Conservation (phyloP, 768 basidiomycete genomes). For the Rhizopogon vinicolor region DNA sequence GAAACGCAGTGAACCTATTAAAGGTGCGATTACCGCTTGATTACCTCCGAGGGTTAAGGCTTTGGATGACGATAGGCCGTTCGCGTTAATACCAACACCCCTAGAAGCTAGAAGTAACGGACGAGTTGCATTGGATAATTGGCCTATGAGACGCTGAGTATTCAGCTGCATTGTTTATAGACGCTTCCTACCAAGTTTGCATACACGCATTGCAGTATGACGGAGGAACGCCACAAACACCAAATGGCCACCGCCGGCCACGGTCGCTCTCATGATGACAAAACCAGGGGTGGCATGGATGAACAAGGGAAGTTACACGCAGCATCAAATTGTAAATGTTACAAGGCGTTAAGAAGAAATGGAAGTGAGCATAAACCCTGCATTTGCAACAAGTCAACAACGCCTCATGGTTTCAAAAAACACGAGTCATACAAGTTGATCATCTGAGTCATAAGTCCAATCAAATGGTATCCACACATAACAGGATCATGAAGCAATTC, state of each 20-base stretch:
- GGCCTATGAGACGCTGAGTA: background rate
- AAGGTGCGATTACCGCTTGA: no score
- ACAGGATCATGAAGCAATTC: background rate
- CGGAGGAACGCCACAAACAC: no score
- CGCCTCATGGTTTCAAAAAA: background rate
- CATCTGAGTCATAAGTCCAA: background rate
- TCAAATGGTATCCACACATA: background rate
- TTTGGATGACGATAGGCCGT: no score
- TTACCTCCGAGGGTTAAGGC: no score
- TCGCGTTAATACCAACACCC: no score
- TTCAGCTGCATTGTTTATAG: background rate
- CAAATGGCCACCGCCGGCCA: background rate
- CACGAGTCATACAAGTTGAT: background rate
- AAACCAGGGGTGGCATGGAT: background rate
- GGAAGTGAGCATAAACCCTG: background rate
- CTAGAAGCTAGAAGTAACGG: background rate
- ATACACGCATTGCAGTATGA: no score
- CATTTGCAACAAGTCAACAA: constrained; percentile 3
- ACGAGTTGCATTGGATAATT: background rate
- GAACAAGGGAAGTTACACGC: background rate
- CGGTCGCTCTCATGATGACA: background rate
- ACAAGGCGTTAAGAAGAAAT: background rate
- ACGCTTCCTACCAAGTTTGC: background rate
- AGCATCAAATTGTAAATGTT: background rate
- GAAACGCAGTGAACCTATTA: no score